Percentiles rank a stretch among this genome's conserved stretches.
These are phyloP conservation scores for Wakefieldia striispora DNA, from an alignment of 768 basidiomycete species.

Conservation along the genomic window DNA sequence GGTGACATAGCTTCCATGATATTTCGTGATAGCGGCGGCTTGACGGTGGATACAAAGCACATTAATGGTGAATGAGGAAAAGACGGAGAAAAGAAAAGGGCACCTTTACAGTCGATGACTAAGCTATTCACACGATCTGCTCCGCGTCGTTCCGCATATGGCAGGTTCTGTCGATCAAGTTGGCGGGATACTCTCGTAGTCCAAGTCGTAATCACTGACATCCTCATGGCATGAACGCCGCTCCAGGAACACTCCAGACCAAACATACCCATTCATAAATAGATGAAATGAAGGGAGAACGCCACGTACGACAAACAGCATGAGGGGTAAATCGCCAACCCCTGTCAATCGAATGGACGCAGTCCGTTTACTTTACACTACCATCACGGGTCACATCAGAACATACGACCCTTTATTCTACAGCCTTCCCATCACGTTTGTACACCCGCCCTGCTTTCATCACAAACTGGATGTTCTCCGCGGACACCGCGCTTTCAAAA, in stretches of 20 bases:
- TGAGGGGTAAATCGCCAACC: too few relatives aligned
- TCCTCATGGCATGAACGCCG: too few relatives aligned
- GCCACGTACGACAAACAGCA: too few relatives aligned
- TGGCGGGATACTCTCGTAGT: background rate
- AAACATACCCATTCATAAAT: too few relatives aligned
- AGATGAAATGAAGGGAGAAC: too few relatives aligned
- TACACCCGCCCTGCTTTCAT: slow-evolving; percentile 56
- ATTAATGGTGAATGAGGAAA: too few relatives aligned
- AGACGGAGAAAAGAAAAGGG: background rate
- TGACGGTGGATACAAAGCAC: background rate
- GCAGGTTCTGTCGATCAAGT: slow-evolving; percentile 24
- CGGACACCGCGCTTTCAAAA: slow-evolving; percentile 44
- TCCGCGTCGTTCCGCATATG: slow-evolving; percentile 3
- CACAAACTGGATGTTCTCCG: slow-evolving; percentile 49
- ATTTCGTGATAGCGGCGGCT: too few relatives aligned
- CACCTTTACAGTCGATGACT: slow-evolving; percentile 22
- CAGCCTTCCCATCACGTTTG: slow-evolving; percentile 35
- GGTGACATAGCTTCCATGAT: too few relatives aligned
- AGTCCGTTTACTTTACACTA: background rate
- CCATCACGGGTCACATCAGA: background rate
- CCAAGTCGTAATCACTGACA: too few relatives aligned
- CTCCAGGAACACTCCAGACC: too few relatives aligned
- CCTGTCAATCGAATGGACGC: background rate
- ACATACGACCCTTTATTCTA: slow-evolving; percentile 4
- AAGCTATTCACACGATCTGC: slow-evolving; percentile 18